Conservation (phyloP, 1,284 basidiomycete genomes). For the Malassezia equina region DNA sequence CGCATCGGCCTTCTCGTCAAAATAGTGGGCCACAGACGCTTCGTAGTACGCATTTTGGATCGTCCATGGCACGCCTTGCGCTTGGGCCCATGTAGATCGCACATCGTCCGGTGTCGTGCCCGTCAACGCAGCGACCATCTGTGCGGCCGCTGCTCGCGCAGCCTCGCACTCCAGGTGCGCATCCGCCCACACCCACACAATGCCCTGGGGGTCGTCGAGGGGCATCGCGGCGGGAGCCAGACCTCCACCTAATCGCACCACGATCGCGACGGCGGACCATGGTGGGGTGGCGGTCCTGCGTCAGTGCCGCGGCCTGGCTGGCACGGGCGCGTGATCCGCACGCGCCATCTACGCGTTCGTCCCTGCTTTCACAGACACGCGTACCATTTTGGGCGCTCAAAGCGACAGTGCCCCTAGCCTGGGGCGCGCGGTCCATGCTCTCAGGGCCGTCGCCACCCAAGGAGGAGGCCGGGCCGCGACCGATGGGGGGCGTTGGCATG, state of each 20-base stretch:
- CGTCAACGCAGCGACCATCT: background rate
- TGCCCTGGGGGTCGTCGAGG: background rate
- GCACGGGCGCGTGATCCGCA: background rate
- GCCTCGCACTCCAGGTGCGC: background rate
- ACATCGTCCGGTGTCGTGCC: background rate
- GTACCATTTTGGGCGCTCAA: background rate
- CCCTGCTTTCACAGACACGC: background rate
- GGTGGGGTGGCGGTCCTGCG: background rate
- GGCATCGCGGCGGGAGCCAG: background rate
- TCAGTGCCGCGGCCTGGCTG: background rate
- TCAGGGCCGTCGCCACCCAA: background rate
- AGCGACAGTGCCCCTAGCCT: background rate
- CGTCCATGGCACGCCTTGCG: conserved; percentile 1
- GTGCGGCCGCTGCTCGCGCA: background rate
- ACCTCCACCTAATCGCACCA: background rate
- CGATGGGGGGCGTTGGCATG: conserved; percentile 15
- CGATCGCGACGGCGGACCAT: background rate
- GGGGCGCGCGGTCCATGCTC: background rate
- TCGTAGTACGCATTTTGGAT: conserved; percentile 11
- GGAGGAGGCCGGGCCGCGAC: background rate
- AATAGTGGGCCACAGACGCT: background rate
- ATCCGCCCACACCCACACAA: background rate
- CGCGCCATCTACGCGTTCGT: background rate
- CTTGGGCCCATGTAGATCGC: background rate
- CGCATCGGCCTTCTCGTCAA: background rate